A percentile compares a stretch with the other conserved stretches of the same genome.
Evolutionary conservation across 768 basidiomycete species (phyloP).

Genomic region (Phanerochaete carnosa): DNA sequence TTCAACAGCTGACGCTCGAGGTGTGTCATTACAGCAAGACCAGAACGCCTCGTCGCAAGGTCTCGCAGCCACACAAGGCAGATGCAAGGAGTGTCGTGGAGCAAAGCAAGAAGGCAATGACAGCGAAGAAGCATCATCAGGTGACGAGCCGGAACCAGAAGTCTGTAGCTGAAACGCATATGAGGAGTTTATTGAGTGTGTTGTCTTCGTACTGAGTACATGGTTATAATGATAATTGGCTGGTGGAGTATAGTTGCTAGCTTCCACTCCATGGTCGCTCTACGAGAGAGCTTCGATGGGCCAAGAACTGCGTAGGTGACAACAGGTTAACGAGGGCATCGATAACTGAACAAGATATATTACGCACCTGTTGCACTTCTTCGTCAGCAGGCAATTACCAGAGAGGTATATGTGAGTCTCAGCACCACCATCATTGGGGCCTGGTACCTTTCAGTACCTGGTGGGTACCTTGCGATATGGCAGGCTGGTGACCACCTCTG

Average conservation of each 20-base stretch:
- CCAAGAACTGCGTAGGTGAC: neutral
- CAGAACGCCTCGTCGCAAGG: neutral
- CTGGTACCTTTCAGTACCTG: neutral
- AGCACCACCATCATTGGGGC: neutral
- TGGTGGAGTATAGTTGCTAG: too few species aligned
- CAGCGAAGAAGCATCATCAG: neutral
- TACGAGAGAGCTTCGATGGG: neutral
- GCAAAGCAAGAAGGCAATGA: neutral
- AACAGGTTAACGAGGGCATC: neutral
- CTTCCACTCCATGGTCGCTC: neutral
- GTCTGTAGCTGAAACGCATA: slow-evolving; percentile 14
- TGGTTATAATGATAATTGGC: too few species aligned
- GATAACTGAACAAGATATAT: neutral
- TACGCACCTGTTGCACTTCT: neutral
- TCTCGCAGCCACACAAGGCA: too few species aligned
- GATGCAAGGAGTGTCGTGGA: neutral
- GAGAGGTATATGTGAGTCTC: neutral
- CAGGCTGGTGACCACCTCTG: neutral
- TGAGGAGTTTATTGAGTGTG: too few species aligned
- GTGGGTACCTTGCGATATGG: neutral
- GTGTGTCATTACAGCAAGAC: neutral
- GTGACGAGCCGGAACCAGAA: slow-evolving; percentile 17
- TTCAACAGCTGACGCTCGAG: too few species aligned
- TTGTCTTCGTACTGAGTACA: too few species aligned
- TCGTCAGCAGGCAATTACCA: neutral